Percentiles rank a stretch among this genome's conserved stretches.
These are phyloP conservation scores for Bruguiera parviflora DNA, from an alignment of 345 rosid genomes.

Conservation along the genomic window DNA sequence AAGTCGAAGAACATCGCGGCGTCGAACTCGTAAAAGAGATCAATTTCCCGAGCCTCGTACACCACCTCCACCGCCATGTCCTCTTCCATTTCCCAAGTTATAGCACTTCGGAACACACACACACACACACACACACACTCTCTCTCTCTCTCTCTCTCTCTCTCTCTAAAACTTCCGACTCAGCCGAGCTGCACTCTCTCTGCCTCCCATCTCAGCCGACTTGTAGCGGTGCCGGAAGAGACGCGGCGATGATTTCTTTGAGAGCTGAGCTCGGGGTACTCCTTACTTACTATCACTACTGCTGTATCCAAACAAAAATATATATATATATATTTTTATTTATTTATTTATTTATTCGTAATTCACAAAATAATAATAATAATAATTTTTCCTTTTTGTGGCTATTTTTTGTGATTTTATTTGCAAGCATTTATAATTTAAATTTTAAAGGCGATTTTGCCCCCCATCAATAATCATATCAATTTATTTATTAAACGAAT, in stretches of 20 bases:
- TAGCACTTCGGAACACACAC: neutral
- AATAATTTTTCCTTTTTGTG: neutral
- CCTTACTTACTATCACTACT: neutral
- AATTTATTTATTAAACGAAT: too few relatives aligned
- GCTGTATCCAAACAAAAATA: constrained; percentile 1
- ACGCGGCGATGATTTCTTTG: neutral
- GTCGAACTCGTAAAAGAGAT: constrained; percentile 85
- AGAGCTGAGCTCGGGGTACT: neutral
- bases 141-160: constrained; percentile 7
- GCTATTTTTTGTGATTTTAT: neutral
- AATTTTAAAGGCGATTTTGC: neutral
- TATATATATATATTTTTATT: neutral
- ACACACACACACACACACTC: neutral
- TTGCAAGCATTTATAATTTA: constrained; percentile 2
- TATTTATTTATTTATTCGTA: neutral
- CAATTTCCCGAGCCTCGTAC: constrained; percentile 71
- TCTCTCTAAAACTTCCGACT: constrained; percentile 19
- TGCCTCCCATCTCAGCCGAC: neutral
- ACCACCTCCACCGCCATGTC: constrained; percentile 52
- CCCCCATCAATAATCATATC: neutral
- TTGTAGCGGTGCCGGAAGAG: neutral
- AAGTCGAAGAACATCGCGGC: constrained; percentile 81
- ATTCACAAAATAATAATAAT: too few relatives aligned
- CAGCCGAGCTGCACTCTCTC: constrained; percentile 9
- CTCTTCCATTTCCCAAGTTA: constrained; percentile 9